A percentile compares a stretch with the other conserved stretches of the same genome.
These are phyloP conservation scores for Hygrocybe punicea DNA, from an alignment of 768 basidiomycete species.

Conservation along the genomic window DNA sequence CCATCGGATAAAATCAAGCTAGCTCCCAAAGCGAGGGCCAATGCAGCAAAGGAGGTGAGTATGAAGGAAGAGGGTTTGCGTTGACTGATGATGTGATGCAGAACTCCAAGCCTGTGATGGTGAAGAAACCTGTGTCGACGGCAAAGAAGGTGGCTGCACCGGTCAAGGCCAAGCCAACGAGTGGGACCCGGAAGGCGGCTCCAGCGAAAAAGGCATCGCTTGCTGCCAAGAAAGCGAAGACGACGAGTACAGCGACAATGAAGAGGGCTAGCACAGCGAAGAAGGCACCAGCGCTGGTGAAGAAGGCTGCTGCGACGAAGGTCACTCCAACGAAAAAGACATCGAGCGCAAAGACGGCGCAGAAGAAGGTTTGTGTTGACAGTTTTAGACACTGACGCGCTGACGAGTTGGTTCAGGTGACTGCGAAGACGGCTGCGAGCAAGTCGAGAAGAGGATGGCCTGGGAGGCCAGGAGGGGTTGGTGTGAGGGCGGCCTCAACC, in stretches of 20 bases:
- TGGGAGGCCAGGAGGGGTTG: too few species aligned
- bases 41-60: conserved; percentile 52
- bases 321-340: conserved; percentile 19
- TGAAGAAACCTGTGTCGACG: conserved; percentile 18
- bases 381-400: not conserved
- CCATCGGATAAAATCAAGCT: conserved; percentile 51
- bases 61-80: conserved; percentile 38
- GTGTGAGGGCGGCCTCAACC: too few species aligned
- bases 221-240: conserved; percentile 29
- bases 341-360: conserved; percentile 44
- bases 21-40: conserved; percentile 57
- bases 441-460: conserved; percentile 28
- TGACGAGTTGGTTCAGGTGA: conserved; percentile 1
- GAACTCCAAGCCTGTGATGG: conserved; percentile 38
- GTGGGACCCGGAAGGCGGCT: conserved; percentile 21
- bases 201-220: conserved; percentile 32
- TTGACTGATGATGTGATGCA: conserved; percentile 8
- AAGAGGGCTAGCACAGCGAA: conserved; percentile 20
- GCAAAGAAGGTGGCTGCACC: conserved; percentile 39
- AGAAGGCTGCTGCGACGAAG: conserved; percentile 26
- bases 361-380: conserved; percentile 42
- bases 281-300: conserved; percentile 29
- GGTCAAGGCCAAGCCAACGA: conserved; percentile 47
- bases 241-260: conserved; percentile 24
- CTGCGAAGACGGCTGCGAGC: conserved; percentile 2